Conservation (phyloP, 2,329 filamentous ascomycete genomes). For the Nannizziopsis arthrosporioides region DNA sequence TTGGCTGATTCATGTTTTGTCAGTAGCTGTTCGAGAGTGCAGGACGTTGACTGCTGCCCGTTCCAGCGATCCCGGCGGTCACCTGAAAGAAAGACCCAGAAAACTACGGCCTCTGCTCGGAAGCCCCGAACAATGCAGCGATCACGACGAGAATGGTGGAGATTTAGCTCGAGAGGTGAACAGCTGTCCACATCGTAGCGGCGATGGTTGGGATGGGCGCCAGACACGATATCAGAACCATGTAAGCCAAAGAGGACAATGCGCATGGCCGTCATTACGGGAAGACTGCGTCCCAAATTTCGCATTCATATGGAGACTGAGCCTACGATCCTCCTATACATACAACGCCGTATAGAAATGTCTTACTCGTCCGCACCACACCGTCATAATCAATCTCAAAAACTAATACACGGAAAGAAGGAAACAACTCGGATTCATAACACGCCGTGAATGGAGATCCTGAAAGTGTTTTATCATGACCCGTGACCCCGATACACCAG, state of each 20-base stretch:
- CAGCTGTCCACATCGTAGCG: background rate
- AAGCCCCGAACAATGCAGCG: background rate
- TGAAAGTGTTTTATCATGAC: constrained; percentile 3
- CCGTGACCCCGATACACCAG: constrained; percentile 9
- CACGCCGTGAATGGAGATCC: background rate
- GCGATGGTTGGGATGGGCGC: constrained; percentile 1
- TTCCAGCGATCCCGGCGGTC: constrained; percentile 13
- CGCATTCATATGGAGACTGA: background rate
- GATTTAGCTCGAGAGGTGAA: background rate
- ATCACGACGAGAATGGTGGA: background rate
- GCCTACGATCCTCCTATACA: background rate
- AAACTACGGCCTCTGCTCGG: background rate
- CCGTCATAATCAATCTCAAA: background rate
- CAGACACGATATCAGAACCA: constrained; percentile 8
- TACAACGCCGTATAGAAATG: background rate
- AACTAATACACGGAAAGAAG: constrained; percentile 11
- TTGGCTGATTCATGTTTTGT: background rate
- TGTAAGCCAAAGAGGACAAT: background rate
- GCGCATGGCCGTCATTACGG: background rate
- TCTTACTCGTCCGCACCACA: constrained; percentile 8
- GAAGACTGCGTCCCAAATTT: background rate
- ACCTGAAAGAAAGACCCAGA: constrained; percentile 6
- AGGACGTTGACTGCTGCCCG: constrained; percentile 11
- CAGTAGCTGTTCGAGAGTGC: background rate
- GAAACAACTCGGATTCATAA: background rate